Evolutionary conservation across 2,329 filamentous ascomycete species (phyloP), one percentile per base, ranked within the genome.

Genomic region (Sporothrix protearum): DNA sequence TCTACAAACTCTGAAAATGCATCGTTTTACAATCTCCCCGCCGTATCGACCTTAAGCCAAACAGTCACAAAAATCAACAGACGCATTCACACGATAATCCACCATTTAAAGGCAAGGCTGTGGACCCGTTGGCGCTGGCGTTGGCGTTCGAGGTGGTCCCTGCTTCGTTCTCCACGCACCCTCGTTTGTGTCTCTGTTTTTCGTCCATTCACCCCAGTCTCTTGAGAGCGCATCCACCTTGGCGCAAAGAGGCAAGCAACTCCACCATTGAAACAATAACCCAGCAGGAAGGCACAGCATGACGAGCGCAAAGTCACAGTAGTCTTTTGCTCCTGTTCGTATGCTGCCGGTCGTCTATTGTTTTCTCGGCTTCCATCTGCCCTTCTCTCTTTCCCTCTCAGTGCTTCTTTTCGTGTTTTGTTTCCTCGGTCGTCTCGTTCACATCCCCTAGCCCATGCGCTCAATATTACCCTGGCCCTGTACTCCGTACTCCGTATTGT

Each of bases 241-340:
- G 42, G 53, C 36, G 68, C 51, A 42, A 61, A 69, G n/a, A 61
- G 25, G 55, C 49, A 57, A 57, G 51, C 25, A 69, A 42, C 22
- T 57, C 67, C 67, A 22, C 67, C 49, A 28, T 42, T 57, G 67
- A 69, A 69, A 61, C 53, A 59, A 49, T n/a, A 49, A 19, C 25
- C 16, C 45, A 36, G 25, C 28, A 25, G 36, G 30, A 30, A 69
- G 51, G 36, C 49, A 69, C 57, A n/a, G 45, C 66, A 42, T 22
- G 33, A n/a, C 12, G 30, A 28, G 30, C 30, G 47, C 6, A 55
- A 28, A 10, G 33, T n/a, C 7, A 42, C 36, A 28, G 36, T 45
- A 28, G 59, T 63, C 33, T 36, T 36, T 36, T 36, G 33, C 33
- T 55, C 30, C 19, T 39, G 33, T 28, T 12, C 12, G 66, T 16